Percentiles rank a stretch among this genome's conserved stretches.
phyloP scores from a whole-genome alignment of 768 basidiomycete species.

The Neoboletus subvelutipes region DNA sequence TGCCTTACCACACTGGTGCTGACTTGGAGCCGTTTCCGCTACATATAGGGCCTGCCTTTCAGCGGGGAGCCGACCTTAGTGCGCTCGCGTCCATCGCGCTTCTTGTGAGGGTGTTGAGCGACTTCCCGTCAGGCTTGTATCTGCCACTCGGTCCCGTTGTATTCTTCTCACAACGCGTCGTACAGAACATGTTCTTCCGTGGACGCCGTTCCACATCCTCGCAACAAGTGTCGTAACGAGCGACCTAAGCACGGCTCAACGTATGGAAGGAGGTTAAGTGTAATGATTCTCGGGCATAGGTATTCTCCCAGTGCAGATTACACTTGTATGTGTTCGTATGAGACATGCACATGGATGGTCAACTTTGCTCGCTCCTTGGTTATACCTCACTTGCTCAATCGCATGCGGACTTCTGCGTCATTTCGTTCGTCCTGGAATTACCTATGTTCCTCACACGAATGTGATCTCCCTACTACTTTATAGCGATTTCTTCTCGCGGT shows the following conservation, averaged over 20 bases:
- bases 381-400: neutral
- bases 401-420: neutral
- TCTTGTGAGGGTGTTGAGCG: slow-evolving; percentile 59
- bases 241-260: slow-evolving; percentile 68
- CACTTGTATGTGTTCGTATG: slow-evolving; percentile 12
- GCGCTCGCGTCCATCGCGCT: slow-evolving; percentile 74
- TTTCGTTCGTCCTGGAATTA: neutral
- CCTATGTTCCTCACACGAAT: neutral
- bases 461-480: neutral
- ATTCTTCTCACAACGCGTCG: slow-evolving; percentile 13
- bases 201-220: slow-evolving; percentile 63
- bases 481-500: neutral
- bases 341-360: slow-evolving; percentile 14
- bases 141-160: neutral
- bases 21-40: slow-evolving; percentile 9
- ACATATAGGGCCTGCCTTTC: slow-evolving; percentile 36
- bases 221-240: slow-evolving; percentile 74
- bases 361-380: neutral
- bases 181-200: slow-evolving; percentile 34
- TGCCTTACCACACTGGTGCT: slow-evolving; percentile 7
- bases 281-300: slow-evolving; percentile 18
- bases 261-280: slow-evolving; percentile 49
- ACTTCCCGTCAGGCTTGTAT: slow-evolving; percentile 51
- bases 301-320: slow-evolving; percentile 8
- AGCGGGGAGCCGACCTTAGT: slow-evolving; percentile 47